phyloP scores from a whole-genome alignment of 2,329 filamentous ascomycete species.

The Aspergillus quadrilineatus region DNA sequence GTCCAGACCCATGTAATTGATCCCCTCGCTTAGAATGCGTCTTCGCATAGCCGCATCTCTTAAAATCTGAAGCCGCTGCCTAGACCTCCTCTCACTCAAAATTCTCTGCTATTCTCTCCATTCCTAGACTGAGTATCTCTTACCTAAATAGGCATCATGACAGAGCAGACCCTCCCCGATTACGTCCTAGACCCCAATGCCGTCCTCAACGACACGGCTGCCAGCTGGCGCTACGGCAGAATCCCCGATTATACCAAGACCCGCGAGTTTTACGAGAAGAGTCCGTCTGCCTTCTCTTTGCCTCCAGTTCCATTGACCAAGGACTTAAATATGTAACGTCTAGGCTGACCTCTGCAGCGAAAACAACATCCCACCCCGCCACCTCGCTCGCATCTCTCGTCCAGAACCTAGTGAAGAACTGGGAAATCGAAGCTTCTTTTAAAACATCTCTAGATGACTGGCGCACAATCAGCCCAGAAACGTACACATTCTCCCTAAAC shows the following conservation, averaged over 20 bases:
- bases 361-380: slow-evolving; percentile 55
- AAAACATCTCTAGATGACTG: slow-evolving; percentile 62
- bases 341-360: slow-evolving; percentile 46
- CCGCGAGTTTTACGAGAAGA: slow-evolving; percentile 57
- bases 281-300: slow-evolving; percentile 37
- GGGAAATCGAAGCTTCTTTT: slow-evolving; percentile 70
- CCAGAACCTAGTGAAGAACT: slow-evolving; percentile 71
- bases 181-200: slow-evolving; percentile 61
- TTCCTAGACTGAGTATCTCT: no score
- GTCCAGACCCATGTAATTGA: no score
- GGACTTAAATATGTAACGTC: no score
- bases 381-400: slow-evolving; percentile 61
- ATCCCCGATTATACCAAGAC: slow-evolving; percentile 66
- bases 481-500: slow-evolving; percentile 65
- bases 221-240: slow-evolving; percentile 60
- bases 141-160: not conserved
- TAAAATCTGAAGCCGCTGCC: no score
- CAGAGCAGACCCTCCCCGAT: slow-evolving; percentile 46
- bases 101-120: no score
- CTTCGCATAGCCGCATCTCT: no score
- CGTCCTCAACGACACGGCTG: slow-evolving; percentile 54
- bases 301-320: not conserved
- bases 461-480: slow-evolving; percentile 61
- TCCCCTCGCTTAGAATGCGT: no score
- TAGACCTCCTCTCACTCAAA: no score